A percentile compares a stretch with the other conserved stretches of the same genome.
These are phyloP conservation scores for Lentinus brumalis DNA, from an alignment of 768 basidiomycete genomes.

Conservation along the genomic window DNA sequence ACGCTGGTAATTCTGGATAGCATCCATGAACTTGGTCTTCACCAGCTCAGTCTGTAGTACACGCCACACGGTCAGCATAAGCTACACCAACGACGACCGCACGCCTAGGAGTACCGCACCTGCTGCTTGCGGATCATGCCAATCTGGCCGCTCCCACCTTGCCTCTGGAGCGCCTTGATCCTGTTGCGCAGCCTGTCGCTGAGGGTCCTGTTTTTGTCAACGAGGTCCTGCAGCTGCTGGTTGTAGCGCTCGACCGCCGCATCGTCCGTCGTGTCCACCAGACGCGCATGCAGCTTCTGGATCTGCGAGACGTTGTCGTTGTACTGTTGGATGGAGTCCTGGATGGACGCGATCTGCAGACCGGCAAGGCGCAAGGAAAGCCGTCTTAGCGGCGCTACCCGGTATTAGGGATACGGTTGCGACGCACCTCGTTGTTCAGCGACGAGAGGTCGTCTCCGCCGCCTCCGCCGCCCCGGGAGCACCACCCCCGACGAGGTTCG, in stretches of 20 bases:
- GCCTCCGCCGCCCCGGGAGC: not conserved
- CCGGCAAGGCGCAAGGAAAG: not conserved
- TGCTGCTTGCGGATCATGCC: conserved; percentile 51
- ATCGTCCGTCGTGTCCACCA: conserved; percentile 52
- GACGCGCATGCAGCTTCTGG: conserved; percentile 51
- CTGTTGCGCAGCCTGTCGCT: conserved; percentile 59
- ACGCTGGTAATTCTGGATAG: conserved; percentile 75
- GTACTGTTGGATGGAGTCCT: conserved; percentile 47
- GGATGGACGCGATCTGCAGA: conserved; percentile 48
- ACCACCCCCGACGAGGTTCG: conserved; percentile 38
- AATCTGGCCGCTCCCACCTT: conserved; percentile 42
- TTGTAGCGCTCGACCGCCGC: conserved; percentile 41
- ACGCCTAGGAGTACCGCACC: conserved; percentile 23
- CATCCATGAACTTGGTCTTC: conserved; percentile 72
- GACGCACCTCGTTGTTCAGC: conserved; percentile 74
- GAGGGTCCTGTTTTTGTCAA: conserved; percentile 59
- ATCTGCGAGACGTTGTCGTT: conserved; percentile 48
- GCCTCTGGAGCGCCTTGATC: conserved; percentile 56
- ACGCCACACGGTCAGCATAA: not conserved
- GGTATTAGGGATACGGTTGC: not conserved
- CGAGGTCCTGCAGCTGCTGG: conserved; percentile 56
- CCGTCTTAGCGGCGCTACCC: not conserved
- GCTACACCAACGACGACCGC: not conserved
- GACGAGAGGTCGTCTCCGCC: conserved; percentile 59
- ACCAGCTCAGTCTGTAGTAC: conserved; percentile 53